Evolutionary conservation across 345 rosid species (phyloP).

Genomic region (Citrus cavaleriei): DNA sequence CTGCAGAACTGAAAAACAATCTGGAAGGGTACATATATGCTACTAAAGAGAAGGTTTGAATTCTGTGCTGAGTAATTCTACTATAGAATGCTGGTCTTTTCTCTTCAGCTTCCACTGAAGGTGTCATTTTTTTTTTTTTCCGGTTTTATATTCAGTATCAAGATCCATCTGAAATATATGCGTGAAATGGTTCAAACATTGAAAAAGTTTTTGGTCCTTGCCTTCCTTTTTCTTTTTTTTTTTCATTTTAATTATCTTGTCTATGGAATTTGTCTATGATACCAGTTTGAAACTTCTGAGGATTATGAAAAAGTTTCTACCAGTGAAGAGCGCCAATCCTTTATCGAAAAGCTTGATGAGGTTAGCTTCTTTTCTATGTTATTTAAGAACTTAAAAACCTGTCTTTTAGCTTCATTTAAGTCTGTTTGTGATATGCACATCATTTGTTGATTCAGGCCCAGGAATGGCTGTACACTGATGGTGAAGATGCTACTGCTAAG

Average conservation of each 20-base stretch:
- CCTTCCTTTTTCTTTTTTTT: not conserved
- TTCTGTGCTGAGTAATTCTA: not conserved
- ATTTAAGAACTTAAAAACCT: not conserved
- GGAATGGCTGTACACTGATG: constrained; percentile 97
- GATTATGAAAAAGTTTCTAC: constrained; percentile 72
- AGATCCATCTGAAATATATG: not conserved
- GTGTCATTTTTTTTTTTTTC: not conserved
- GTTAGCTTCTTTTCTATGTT: constrained; percentile 22
- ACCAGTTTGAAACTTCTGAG: constrained; percentile 74
- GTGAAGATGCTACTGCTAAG: constrained; percentile 82
- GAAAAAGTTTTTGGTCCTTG: not conserved
- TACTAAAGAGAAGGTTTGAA: constrained; percentile 82
- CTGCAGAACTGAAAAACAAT: constrained; percentile 89
- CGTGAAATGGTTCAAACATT: not conserved
- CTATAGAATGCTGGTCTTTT: not conserved
- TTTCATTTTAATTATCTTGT: not conserved
- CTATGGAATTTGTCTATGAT: constrained; percentile 7
- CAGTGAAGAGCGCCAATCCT: constrained; percentile 70
- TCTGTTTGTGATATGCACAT: constrained; percentile 1
- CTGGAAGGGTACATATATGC: constrained; percentile 94
- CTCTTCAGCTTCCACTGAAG: not conserved
- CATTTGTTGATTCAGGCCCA: constrained; percentile 56
- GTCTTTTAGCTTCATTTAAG: not conserved
- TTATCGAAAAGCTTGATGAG: constrained; percentile 87
- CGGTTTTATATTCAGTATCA: not conserved